Percentiles rank a stretch among this genome's conserved stretches.
Evolutionary conservation across 768 basidiomycete species (phyloP).

Genomic region (Pulveroboletus sp.): DNA sequence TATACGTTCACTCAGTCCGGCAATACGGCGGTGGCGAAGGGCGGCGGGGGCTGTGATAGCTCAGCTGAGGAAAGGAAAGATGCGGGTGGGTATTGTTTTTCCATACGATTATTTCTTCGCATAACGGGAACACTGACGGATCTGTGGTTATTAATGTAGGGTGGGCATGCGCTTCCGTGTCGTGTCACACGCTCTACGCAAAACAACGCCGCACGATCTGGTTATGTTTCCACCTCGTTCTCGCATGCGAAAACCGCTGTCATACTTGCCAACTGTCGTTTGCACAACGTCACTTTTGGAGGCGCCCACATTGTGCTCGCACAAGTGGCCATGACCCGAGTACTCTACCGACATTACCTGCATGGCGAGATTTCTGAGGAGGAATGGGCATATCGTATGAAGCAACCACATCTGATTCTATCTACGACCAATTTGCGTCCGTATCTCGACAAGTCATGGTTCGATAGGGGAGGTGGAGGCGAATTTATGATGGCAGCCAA

Average conservation of each 20-base stretch:
- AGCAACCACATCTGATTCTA: slow-evolving; percentile 43
- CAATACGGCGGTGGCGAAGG: slow-evolving; percentile 42
- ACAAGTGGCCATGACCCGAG: slow-evolving; percentile 49
- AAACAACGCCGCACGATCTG: slow-evolving; percentile 35
- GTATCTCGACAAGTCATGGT: slow-evolving; percentile 46
- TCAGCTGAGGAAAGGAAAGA: slow-evolving; percentile 29
- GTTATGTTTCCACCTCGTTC: slow-evolving; percentile 20
- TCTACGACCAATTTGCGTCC: slow-evolving; percentile 51
- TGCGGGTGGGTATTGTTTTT: slow-evolving; percentile 31
- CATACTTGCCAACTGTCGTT: slow-evolving; percentile 38
- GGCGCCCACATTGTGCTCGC: slow-evolving; percentile 44
- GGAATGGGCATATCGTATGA: slow-evolving; percentile 50
- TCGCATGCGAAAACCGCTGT: slow-evolving; percentile 26
- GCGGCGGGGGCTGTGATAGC: slow-evolving; percentile 40
- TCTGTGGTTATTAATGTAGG: slow-evolving; percentile 11
- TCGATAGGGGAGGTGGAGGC: slow-evolving; percentile 37
- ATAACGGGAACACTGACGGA: not conserved
- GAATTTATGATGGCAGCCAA: slow-evolving; percentile 42
- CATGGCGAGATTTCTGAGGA: slow-evolving; percentile 43
- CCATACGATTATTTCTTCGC: not conserved
- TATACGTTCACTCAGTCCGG: slow-evolving; percentile 26
- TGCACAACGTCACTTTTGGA: slow-evolving; percentile 45
- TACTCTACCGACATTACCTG: slow-evolving; percentile 44
- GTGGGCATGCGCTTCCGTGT: slow-evolving; percentile 53
- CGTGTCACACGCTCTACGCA: slow-evolving; percentile 33